A percentile compares a stretch with the other conserved stretches of the same genome.
Conservation (phyloP, 129 eudicot genomes). For the Centrapalus pauciflorus region DNA sequence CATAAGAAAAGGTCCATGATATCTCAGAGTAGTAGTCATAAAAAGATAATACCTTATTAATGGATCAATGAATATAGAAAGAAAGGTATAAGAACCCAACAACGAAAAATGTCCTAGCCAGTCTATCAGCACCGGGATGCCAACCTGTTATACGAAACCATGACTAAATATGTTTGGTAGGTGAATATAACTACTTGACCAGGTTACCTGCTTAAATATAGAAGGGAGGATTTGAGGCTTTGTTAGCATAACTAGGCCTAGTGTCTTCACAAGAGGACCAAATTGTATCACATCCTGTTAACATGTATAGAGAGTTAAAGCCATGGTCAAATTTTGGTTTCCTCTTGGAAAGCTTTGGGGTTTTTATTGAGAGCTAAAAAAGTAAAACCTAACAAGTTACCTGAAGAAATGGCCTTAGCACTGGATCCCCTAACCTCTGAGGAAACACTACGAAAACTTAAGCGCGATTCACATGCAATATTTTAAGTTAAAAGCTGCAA, state of each 20-base stretch:
- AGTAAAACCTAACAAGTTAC: conserved; percentile 30
- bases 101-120: conserved; percentile 85
- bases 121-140: conserved; percentile 74
- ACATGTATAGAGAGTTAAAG: neutral
- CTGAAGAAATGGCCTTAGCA: conserved; percentile 98
- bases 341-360: no score
- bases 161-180: neutral
- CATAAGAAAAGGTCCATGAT: neutral
- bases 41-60: conserved; percentile 55
- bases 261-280: conserved; percentile 92
- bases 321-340: neutral
- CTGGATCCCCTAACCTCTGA: conserved; percentile 97
- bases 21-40: neutral
- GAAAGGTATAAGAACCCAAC: conserved; percentile 85
- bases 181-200: neutral
- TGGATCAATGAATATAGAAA: conserved; percentile 67
- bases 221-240: conserved; percentile 88
- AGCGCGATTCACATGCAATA: neutral
- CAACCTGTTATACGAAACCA: conserved; percentile 53
- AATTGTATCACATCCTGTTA: conserved; percentile 94
- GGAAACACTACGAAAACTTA: neutral
- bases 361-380: neutral
- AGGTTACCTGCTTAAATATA: conserved; percentile 77
- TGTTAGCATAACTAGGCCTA: conserved; percentile 83
- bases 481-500: neutral